phyloP scores from a whole-genome alignment of 192 early-diverging fungal genomes.

The Thamnidium elegans region DNA sequence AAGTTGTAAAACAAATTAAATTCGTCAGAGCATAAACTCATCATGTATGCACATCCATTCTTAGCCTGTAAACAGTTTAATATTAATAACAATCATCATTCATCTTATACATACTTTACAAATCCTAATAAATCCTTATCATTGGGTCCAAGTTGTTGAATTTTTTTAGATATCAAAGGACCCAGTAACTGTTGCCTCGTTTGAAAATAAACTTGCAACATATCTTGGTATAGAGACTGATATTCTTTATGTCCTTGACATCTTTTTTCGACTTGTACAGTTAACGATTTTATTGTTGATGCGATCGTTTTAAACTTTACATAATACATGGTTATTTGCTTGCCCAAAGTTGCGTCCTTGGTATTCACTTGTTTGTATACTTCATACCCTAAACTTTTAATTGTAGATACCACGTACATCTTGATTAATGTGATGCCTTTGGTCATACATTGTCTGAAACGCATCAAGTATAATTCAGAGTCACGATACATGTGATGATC shows the following conservation, averaged over 20 bases:
- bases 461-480: slow-evolving; percentile 89
- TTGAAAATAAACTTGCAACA: slow-evolving; percentile 71
- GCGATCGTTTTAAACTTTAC: slow-evolving; percentile 79
- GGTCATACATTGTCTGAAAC: slow-evolving; percentile 94
- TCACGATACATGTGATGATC: slow-evolving; percentile 68
- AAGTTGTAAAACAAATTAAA: slow-evolving; percentile 74
- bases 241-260: slow-evolving; percentile 68
- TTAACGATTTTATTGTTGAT: slow-evolving; percentile 55
- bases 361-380: slow-evolving; percentile 54
- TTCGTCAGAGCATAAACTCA: slow-evolving; percentile 83
- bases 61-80: slow-evolving; percentile 44
- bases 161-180: slow-evolving; percentile 59
- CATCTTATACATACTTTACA: slow-evolving; percentile 41
- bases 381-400: slow-evolving; percentile 64
- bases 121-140: slow-evolving; percentile 51
- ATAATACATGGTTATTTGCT: slow-evolving; percentile 57
- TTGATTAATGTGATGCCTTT: slow-evolving; percentile 92
- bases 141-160: slow-evolving; percentile 55
- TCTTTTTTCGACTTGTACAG: slow-evolving; percentile 76
- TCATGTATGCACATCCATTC: slow-evolving; percentile 82
- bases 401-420: slow-evolving; percentile 72
- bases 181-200: slow-evolving; percentile 67
- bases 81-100: too few relatives aligned
- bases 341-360: slow-evolving; percentile 5
- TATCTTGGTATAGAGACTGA: slow-evolving; percentile 69